Evolutionary conservation across 2,329 filamentous ascomycete genomes (phyloP).

Genomic region (Sporothrix inflata): DNA sequence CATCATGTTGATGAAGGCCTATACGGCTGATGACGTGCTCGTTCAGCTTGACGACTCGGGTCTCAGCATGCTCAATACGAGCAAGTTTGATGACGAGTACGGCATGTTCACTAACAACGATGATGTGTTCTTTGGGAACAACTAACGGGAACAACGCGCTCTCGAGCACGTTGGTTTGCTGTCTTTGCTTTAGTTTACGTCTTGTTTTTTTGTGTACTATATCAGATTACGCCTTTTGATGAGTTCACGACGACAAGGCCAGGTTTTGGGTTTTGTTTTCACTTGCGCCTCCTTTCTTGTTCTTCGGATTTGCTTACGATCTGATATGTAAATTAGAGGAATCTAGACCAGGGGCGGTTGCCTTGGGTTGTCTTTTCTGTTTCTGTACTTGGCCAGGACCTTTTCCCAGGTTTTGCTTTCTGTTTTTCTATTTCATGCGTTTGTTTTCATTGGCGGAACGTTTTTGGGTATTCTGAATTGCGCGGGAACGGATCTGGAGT

Average conservation of each 20-base stretch:
- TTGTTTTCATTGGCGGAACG: slow-evolving; percentile 21
- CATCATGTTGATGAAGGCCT: slow-evolving; percentile 49
- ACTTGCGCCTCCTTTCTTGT: not conserved
- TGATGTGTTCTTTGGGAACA: slow-evolving; percentile 55
- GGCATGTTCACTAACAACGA: slow-evolving; percentile 57
- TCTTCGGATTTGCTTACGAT: slow-evolving; percentile 15
- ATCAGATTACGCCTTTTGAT: slow-evolving; percentile 28
- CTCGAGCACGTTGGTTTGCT: not conserved
- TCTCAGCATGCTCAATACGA: slow-evolving; percentile 53
- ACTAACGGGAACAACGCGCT: slow-evolving; percentile 9
- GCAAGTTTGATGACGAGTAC: slow-evolving; percentile 60
- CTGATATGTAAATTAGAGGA: slow-evolving; percentile 19
- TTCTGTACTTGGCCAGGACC: slow-evolving; percentile 10
- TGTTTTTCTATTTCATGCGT: not conserved
- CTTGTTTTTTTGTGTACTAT: slow-evolving; percentile 28
- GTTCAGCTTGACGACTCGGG: slow-evolving; percentile 50
- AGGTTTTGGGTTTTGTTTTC: not conserved
- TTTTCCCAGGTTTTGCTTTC: not conserved
- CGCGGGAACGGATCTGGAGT: slow-evolving; percentile 28
- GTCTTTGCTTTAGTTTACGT: not conserved
- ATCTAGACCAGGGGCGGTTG: not conserved
- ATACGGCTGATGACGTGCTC: slow-evolving; percentile 49
- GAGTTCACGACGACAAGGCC: slow-evolving; percentile 29
- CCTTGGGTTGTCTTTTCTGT: slow-evolving; percentile 4
- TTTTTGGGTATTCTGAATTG: slow-evolving; percentile 30